phyloP scores from a whole-genome alignment of 768 basidiomycete species.

The Pleurotus djamor region DNA sequence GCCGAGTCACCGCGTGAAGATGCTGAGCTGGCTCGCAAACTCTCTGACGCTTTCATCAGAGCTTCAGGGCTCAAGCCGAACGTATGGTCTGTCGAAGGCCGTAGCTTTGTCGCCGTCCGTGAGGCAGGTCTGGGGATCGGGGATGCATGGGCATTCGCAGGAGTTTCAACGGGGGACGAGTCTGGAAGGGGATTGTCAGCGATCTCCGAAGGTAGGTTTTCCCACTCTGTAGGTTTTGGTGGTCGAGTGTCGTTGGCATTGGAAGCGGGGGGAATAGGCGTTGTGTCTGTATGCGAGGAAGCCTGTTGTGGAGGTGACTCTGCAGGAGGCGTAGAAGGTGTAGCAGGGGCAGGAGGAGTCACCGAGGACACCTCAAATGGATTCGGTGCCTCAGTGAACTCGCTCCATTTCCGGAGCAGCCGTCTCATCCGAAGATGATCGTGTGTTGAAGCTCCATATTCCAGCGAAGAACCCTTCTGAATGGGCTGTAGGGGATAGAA shows the following conservation, averaged over 20 bases:
- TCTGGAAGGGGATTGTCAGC: neutral
- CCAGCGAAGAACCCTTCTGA: neutral
- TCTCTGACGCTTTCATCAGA: constrained; percentile 1
- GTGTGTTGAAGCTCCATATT: neutral
- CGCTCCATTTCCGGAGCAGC: constrained; percentile 9
- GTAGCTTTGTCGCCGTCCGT: neutral
- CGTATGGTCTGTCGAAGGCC: neutral
- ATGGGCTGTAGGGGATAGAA: constrained; percentile 8
- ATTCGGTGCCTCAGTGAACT: constrained; percentile 2
- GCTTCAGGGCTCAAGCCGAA: neutral
- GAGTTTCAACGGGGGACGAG: neutral
- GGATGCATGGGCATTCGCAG: neutral
- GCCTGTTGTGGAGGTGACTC: neutral
- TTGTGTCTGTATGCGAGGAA: neutral
- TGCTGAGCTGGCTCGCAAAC: neutral
- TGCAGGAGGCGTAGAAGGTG: neutral
- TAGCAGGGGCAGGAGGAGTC: neutral
- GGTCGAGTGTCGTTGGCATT: neutral
- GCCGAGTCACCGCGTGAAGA: neutral
- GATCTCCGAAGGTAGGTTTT: neutral
- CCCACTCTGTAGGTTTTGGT: constrained; percentile 3
- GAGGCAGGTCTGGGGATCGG: neutral
- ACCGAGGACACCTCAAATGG: constrained; percentile 1
- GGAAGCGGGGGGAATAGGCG: neutral
- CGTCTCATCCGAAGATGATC: constrained; percentile 7